Percentiles rank a stretch among this genome's conserved stretches.
Conservation (phyloP, 73 alveolate species). For the Paramecium bursaria region DNA sequence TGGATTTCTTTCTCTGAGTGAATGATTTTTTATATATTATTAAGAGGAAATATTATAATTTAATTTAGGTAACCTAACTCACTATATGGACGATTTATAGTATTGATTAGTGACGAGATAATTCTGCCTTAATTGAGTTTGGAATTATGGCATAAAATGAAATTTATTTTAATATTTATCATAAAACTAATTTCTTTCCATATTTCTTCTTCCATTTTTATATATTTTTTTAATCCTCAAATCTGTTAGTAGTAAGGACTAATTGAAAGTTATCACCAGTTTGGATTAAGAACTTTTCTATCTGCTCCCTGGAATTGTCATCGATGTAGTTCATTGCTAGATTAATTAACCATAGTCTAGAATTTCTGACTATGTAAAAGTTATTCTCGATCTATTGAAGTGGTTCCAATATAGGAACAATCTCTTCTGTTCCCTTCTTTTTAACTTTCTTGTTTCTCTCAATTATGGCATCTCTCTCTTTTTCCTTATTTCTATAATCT, state of each 20-base stretch:
- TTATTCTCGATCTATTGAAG: conserved; percentile 2
- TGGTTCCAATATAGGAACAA: conserved; percentile 24
- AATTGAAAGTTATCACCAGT: conserved; percentile 24
- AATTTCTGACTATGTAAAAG: conserved; percentile 35
- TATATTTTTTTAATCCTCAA: conserved; percentile 24
- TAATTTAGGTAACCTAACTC: too few relatives aligned
- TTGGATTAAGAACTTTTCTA: conserved; percentile 23
- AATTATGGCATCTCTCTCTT: conserved; percentile 44
- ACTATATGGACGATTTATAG: too few relatives aligned
- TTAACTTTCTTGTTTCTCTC: conserved; percentile 54
- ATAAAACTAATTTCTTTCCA: conserved; percentile 12
- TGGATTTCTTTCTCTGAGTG: too few relatives aligned
- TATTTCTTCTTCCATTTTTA: conserved; percentile 22
- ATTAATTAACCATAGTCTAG: background rate
- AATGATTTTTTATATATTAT: too few relatives aligned
- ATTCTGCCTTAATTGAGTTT: too few relatives aligned
- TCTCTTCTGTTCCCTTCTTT: conserved; percentile 48
- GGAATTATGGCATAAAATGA: too few relatives aligned
- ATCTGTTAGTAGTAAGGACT: conserved; percentile 28
- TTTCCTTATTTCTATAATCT: conserved; percentile 38
- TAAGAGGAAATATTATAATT: too few relatives aligned
- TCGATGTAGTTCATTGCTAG: conserved; percentile 22
- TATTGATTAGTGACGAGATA: too few relatives aligned
- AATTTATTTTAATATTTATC: too few relatives aligned
- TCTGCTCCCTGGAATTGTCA: background rate